Base-by-base conservation (phyloP, 306 rosid species). In the Oemleria cerasiformis region DNA sequence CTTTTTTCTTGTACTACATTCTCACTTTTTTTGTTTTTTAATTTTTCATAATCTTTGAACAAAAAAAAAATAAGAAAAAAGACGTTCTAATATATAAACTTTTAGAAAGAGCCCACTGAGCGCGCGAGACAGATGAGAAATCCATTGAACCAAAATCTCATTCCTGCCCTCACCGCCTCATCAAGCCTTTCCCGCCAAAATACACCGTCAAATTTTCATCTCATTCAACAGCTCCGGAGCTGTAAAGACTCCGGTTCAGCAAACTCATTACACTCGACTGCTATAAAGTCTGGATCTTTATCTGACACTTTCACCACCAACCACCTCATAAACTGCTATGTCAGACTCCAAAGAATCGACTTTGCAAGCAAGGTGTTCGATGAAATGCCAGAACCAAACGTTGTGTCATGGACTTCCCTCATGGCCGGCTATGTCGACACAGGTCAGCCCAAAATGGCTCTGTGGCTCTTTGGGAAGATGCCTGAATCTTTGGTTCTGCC, bases 361-460 rank as follows among this genome's bases (percentile, higher is more conserved):
- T 8, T 11, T 70, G 98, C 97, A 75, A 82, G 65, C 7, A 73
- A 82, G 44, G 67, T 85, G 86, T 83, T 92, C 74, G 90, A 88
- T 25, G 90, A 77, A 90, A 81, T 88, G 87, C 73, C 79, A 10
- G 77, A 57, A 34, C 83, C 70, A 11, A 88, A 92, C 72, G 90
- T 92, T 20, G 97, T 92, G 20, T 86, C 97, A 6, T 90, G 91
- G 88, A 87, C 98, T 68, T 79, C 92, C 2, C 88, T 92, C 77
- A 88, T 92, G 78, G 84, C 88, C 0, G 93, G 97, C 53, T 88
- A 84, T 25, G 60, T 84, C 13, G 38, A 50, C 23, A 40, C 20
- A n/a, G 83, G 73, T 57, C 84, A 59, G 42, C 92, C 96, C 53
- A 48, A 53, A 61, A 63, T 65, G 57, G 80, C 88, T 62, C 83